phyloP scores from a whole-genome alignment of 768 basidiomycete species.

The Mycena capillaripes region DNA sequence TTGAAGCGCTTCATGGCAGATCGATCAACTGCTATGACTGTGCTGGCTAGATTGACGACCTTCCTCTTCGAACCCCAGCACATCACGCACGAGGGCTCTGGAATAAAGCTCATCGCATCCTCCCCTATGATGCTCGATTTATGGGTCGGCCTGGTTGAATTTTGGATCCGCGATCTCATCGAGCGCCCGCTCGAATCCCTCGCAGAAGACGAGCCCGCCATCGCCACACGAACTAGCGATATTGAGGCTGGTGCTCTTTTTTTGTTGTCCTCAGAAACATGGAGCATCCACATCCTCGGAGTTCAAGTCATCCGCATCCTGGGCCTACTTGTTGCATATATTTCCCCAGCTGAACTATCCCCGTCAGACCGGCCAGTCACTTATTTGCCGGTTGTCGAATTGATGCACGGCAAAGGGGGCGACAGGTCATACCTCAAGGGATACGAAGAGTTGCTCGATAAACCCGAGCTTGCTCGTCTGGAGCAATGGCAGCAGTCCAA shows the following conservation, averaged over 20 bases:
- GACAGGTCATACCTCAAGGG: conserved; percentile 68
- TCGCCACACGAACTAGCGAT: conserved; percentile 66
- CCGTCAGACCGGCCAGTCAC: conserved; percentile 44
- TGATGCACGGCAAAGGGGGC: conserved; percentile 65
- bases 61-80: conserved; percentile 82
- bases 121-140: conserved; percentile 75
- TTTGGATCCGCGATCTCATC: conserved; percentile 70
- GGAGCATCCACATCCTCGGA: conserved; percentile 68
- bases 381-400: conserved; percentile 60
- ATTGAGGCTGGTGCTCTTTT: conserved; percentile 84
- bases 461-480: conserved; percentile 69
- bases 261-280: conserved; percentile 71
- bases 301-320: conserved; percentile 75
- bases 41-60: conserved; percentile 75
- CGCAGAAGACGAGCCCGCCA: conserved; percentile 56
- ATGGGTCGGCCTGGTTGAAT: conserved; percentile 81
- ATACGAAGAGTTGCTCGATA: conserved; percentile 77
- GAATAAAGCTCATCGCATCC: conserved; percentile 75
- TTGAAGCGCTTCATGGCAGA: conserved; percentile 82
- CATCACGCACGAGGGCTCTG: conserved; percentile 74
- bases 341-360: conserved; percentile 52
- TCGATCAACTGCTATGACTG: conserved; percentile 62
- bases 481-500: conserved; percentile 76
- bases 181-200: conserved; percentile 56
- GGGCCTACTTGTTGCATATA: conserved; percentile 60